phyloP scores from a whole-genome alignment of 305 asterid species.

The Fraxinus dipetala region DNA sequence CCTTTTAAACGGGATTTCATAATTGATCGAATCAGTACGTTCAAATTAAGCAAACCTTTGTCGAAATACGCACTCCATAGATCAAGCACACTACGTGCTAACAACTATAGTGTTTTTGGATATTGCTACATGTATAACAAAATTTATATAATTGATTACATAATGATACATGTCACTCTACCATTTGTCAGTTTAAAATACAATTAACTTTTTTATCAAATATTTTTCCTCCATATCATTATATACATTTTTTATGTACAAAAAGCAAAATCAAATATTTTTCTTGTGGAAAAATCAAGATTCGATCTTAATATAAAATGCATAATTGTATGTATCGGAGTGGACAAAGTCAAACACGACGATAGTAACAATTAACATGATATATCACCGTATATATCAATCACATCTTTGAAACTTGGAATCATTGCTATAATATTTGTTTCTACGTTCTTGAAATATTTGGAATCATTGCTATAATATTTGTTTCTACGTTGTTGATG shows the following conservation, averaged over 20 bases:
- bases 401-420: background rate
- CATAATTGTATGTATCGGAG: background rate
- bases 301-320: background rate
- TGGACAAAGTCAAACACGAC: background rate
- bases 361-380: background rate
- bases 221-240: too few species aligned
- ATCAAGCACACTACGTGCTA: background rate
- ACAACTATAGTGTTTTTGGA: too few species aligned
- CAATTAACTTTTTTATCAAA: too few species aligned
- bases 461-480: background rate
- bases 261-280: too few species aligned
- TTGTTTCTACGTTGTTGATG: background rate
- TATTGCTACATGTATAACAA: too few species aligned
- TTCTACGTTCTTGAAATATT: background rate
- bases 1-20: background rate
- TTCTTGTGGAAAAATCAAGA: background rate
- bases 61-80: background rate
- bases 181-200: too few species aligned
- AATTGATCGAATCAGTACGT: background rate
- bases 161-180: too few species aligned
- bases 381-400: background rate
- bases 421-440: background rate
- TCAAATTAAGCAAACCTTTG: background rate
- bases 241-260: too few species aligned
- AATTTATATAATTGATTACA: too few species aligned